Conservation (phyloP, 148 eudicot species). For the Spergularia marina region DNA sequence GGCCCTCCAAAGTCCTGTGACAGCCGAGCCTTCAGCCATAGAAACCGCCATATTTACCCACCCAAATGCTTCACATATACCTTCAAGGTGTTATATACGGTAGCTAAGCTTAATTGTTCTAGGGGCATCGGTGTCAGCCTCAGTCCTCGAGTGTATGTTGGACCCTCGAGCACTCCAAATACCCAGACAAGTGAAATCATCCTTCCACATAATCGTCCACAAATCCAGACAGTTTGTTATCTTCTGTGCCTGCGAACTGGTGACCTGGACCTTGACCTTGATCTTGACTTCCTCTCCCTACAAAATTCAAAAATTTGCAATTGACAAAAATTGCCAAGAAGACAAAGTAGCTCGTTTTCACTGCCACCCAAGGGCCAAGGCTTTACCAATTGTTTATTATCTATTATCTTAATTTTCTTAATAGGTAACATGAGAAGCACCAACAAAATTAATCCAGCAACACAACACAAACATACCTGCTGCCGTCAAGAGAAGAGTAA, state of each 20-base stretch:
- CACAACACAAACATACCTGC: conserved; percentile 58
- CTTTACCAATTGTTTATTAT: not conserved
- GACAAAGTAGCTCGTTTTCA: not conserved
- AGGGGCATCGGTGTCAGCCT: too few relatives aligned
- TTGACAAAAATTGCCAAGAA: not conserved
- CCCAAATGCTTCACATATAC: not conserved
- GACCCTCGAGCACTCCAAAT: conserved; percentile 1
- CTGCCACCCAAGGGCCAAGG: conserved; percentile 32
- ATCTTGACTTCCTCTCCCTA: conserved; percentile 55
- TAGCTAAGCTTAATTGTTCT: not conserved
- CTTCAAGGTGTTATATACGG: not conserved
- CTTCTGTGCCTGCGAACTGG: conserved; percentile 62
- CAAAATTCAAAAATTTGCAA: conserved; percentile 7
- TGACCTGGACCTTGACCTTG: conserved; percentile 55
- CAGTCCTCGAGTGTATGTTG: not conserved
- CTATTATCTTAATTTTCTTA: not conserved
- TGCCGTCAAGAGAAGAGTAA: conserved; percentile 83
- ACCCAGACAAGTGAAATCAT: not conserved
- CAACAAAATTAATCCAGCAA: conserved; percentile 18
- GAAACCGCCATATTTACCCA: not conserved
- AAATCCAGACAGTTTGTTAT: not conserved
- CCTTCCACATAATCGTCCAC: conserved; percentile 1
- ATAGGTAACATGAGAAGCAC: conserved; percentile 9
- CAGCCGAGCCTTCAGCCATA: not conserved
- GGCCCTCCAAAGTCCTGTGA: not conserved